Base-by-base conservation (phyloP, 768 basidiomycete species). In the Lentinula guzmanii region DNA sequence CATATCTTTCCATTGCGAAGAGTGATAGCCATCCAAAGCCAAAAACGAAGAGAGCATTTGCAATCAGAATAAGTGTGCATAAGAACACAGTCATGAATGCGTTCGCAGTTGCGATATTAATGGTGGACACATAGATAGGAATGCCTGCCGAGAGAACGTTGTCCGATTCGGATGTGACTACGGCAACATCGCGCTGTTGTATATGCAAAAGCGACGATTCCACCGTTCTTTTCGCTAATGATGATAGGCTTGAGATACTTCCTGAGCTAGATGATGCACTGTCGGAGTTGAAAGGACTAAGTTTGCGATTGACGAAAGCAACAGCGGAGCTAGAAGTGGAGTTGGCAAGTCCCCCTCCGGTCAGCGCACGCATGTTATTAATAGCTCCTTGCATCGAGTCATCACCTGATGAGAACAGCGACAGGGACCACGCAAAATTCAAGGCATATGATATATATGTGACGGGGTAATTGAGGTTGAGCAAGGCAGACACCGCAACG, bases 31-130 rank as follows among this genome's bases (percentile, higher is more conserved):
- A 89, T 16, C 80, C 80, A 18, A 90, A 50, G 4, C 70, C 77
- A 58, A 91, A 77, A 4, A 83, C 64, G 0, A 70, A 81, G 13
- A 83, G 48, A 15, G 82, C 74, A 63, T 92, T 82, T 15, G 84
- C 87, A 61, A 87, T 72, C 39, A 91, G 69, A 58, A 92, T 84
- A 66, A 98, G 80, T 9, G 79, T 77, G 52, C 83, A 77, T 48
- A 95, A 75, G 72, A 97, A 95, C n/a, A 87, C 75, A 4, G 93
- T 95, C 82, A 91, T 90, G 75, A 93, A 97, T 6, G 89, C 89
- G 74, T 97, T 95, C 59, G 89, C 89, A 0, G 87, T 89, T 9
- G 90, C 86, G 61, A 98, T 89, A 58, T 86, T 83, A 28, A 91
- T 72, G 13, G 84, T 82, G 68, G 89, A 93, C 63, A 85, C 86